Evolutionary conservation across 2,329 filamentous ascomycete genomes (phyloP), one percentile per base, ranked within the genome.

Genomic region (Claviceps sp.): DNA sequence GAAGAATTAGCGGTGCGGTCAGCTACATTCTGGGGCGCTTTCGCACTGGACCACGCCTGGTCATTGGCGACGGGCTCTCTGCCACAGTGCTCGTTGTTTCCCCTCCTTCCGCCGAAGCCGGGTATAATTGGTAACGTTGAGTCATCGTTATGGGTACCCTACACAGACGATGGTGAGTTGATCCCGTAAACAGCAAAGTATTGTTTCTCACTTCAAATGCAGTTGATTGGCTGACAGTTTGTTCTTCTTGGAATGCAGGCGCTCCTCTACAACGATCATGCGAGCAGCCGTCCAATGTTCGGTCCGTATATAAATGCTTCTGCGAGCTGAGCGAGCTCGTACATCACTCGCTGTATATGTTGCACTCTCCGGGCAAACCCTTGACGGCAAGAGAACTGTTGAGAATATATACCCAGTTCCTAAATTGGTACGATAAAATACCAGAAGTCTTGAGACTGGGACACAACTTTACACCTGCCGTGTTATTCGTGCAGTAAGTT

Each of bases 291-390:
- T 84, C 78, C 3, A 84, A 86, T 54, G 81, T 87, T 36, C 73
- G 83, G 23, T 82, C 80, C 1, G 78, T 84, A 5, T 83, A 80
- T 62, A 81, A 79, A 63, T 79, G 82, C 56, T 83, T 87, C 57
- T 85, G 82, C 60, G 80, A 83, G 59, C 73, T 89, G 49, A 86
- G 82, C 55, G 83, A 88, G 65, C 76, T 88, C 1, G 80, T 87
- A 1, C 85, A 86, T 62, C 77, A 85, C 57, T 83, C 82, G 34
- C 71, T 86, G 20, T 84, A 83, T 60, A 76, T 85, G 40, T 75
- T 88, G n/a, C 85, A 87, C 61, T 82, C 84, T 4, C 85, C 85
- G 0, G 80, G 78, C 14, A 75, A 77, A 51, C 78, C 78, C 5
- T 71, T 88, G 45, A 85, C 79, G 0, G 81, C 80, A 56, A 74